Percentiles rank a stretch among this genome's conserved stretches.
Conservation (phyloP, 495 filamentous ascomycete genomes). For the Podospora sp. region DNA sequence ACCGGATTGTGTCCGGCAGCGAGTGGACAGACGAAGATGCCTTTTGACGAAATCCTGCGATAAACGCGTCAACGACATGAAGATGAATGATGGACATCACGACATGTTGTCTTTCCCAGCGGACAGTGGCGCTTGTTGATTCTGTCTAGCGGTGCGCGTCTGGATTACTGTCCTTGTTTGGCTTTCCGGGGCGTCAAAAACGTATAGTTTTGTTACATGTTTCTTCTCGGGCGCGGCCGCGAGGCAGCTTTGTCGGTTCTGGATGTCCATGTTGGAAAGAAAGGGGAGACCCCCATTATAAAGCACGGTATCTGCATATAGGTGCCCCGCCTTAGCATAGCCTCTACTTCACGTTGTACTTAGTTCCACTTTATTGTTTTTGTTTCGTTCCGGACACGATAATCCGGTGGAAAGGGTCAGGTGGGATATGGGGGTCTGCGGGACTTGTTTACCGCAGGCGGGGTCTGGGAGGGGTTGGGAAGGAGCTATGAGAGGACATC, state of each 20-base stretch:
- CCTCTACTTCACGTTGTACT: conserved; percentile 14
- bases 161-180: background rate
- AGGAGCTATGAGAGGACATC: background rate
- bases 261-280: conserved; percentile 11
- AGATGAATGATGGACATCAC: conserved; percentile 22
- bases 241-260: conserved; percentile 3
- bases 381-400: conserved; percentile 2
- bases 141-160: background rate
- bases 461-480: background rate
- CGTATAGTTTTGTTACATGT: conserved; percentile 13
- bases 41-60: conserved; percentile 37
- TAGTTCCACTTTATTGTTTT: conserved; percentile 9
- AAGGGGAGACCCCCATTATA: background rate
- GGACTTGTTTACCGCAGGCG: background rate
- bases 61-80: conserved; percentile 5
- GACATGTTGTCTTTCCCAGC: conserved; percentile 18
- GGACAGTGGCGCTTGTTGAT: background rate
- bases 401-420: background rate
- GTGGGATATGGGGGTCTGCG: background rate
- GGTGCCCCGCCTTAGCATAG: background rate
- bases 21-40: conserved; percentile 62
- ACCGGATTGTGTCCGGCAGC: conserved; percentile 54
- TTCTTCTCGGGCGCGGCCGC: conserved; percentile 9
- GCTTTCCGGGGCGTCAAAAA: background rate
- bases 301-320: background rate